These are phyloP conservation scores for Ophiostoma quercus DNA, from an alignment of 2,329 filamentous ascomycete species.

Conservation along the genomic window DNA sequence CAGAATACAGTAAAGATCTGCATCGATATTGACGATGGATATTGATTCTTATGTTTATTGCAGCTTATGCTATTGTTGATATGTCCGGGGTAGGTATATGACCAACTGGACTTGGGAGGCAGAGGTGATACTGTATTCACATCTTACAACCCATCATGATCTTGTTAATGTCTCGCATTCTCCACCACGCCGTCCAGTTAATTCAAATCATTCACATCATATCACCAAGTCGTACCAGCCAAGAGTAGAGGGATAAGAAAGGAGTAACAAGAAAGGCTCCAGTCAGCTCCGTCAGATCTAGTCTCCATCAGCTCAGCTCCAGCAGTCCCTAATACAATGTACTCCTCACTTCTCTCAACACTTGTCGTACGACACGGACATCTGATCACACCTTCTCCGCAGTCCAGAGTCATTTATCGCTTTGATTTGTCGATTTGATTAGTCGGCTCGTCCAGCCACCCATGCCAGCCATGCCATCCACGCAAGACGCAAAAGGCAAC, in stretches of 20 bases:
- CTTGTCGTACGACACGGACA: conserved; percentile 8
- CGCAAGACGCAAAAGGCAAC: no score
- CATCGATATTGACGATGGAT: neutral
- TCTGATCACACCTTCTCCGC: conserved; percentile 1
- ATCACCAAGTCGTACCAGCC: no score
- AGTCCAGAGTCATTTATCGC: neutral
- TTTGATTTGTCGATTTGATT: neutral
- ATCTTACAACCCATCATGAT: no score
- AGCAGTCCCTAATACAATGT: no score
- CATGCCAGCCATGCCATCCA: no score
- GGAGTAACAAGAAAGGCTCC: no score
- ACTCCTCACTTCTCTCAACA: neutral
- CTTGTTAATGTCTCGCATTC: neutral
- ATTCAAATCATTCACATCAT: no score
- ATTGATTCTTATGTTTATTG: neutral
- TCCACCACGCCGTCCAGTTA: neutral
- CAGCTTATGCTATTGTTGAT: neutral
- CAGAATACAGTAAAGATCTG: neutral
- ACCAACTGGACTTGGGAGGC: no score
- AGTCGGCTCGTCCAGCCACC: neutral
- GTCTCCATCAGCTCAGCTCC: neutral
- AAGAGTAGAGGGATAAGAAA: no score
- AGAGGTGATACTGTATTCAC: no score
- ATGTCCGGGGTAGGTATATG: neutral
- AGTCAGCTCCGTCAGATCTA: no score